Percentiles rank a stretch among this genome's conserved stretches.
Evolutionary conservation across 2,329 filamentous ascomycete species (phyloP).

Genomic region (Gyromitra esculenta): DNA sequence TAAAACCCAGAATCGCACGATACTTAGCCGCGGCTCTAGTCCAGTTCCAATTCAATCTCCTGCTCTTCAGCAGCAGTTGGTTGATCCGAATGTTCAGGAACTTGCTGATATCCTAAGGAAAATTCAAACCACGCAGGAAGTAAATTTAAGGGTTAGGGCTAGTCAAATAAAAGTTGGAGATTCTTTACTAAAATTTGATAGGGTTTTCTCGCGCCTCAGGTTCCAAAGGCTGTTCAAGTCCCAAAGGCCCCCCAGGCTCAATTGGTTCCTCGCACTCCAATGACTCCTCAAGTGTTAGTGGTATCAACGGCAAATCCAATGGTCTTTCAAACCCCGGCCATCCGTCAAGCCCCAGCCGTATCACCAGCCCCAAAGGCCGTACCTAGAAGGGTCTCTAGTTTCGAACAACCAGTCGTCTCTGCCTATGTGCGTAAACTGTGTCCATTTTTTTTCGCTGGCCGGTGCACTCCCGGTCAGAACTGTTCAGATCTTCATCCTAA

Average conservation of each 20-base stretch:
- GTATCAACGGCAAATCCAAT: not conserved
- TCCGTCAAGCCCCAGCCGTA: not conserved
- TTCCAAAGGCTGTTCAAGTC: not conserved
- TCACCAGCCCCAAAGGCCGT: not conserved
- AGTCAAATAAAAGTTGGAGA: not conserved
- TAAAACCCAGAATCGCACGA: not conserved
- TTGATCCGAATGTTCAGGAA: constrained; percentile 37
- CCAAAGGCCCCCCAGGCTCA: not conserved
- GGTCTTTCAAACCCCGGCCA: not conserved
- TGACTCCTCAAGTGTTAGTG: not conserved
- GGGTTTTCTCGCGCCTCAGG: constrained; percentile 6
- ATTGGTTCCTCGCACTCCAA: not conserved
- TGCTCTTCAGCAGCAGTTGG: constrained; percentile 7
- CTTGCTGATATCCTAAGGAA: constrained; percentile 31
- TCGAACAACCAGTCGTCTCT: constrained; percentile 9
- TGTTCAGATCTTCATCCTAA: constrained; percentile 50
- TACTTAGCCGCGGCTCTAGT: constrained; percentile 1
- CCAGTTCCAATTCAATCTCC: constrained; percentile 12
- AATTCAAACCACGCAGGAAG: constrained; percentile 20
- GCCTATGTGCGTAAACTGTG: constrained; percentile 49
- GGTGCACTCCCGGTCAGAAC: constrained; percentile 22
- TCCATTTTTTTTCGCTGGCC: constrained; percentile 36
- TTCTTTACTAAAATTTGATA: constrained; percentile 8
- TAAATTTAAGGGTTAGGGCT: constrained; percentile 2
- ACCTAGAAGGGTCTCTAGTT: not conserved